These are phyloP conservation scores for Metschnikowia proteae DNA, from an alignment of 805 yeast genomes.

Conservation along the genomic window DNA sequence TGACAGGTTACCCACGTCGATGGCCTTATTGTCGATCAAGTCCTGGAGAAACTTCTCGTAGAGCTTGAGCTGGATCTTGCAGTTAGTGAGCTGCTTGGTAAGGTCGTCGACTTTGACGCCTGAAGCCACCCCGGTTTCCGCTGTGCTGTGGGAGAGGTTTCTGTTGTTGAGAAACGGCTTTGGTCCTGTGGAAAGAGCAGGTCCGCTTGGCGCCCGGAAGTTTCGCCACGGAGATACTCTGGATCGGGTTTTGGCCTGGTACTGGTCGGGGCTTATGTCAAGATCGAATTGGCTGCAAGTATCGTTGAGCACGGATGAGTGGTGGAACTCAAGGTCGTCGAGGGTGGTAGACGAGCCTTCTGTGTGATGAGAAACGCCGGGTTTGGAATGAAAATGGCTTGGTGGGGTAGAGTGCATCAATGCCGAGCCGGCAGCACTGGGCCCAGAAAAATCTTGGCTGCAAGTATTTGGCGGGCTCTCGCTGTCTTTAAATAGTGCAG, in stretches of 20 bases:
- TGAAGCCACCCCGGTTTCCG: constrained; percentile 7
- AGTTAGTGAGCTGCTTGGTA: constrained; percentile 29
- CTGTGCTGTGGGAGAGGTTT: constrained; percentile 7
- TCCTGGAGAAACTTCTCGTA: constrained; percentile 40
- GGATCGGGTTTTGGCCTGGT: constrained; percentile 5
- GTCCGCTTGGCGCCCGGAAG: constrained; percentile 1
- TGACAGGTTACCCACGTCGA: constrained; percentile 21
- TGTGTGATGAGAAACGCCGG: background rate
- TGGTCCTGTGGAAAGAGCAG: constrained; percentile 7
- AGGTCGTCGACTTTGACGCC: constrained; percentile 15
- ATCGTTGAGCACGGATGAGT: constrained; percentile 8
- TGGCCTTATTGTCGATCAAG: constrained; percentile 22
- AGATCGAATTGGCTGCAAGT: constrained; percentile 17
- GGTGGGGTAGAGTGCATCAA: constrained; percentile 2
- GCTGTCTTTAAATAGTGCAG: background rate
- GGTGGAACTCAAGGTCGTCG: background rate
- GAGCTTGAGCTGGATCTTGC: constrained; percentile 36
- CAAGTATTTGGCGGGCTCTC: background rate
- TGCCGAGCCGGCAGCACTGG: constrained; percentile 5
- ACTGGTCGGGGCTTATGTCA: constrained; percentile 18
- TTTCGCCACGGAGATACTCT: constrained; percentile 12
- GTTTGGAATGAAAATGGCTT: background rate
- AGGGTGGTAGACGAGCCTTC: background rate
- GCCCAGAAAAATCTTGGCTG: background rate
- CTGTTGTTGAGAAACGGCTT: constrained; percentile 7